Evolutionary conservation across 495 filamentous ascomycete genomes (phyloP).

Genomic region (Aspergillus sparsus): DNA sequence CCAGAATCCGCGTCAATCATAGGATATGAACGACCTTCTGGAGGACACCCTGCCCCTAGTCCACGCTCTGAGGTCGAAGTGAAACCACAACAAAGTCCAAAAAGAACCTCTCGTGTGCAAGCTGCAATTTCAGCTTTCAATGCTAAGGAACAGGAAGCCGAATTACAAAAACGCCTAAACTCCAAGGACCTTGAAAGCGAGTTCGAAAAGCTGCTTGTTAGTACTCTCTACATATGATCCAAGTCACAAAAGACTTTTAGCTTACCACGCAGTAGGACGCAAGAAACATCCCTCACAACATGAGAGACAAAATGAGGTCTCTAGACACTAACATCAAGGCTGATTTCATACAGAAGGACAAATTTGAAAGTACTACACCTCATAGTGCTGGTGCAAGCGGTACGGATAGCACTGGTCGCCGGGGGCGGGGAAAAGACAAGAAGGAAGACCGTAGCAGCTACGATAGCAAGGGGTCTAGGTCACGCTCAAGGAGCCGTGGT

Average conservation of each 20-base stretch:
- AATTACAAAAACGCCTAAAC: conserved; percentile 45
- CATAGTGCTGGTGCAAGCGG: conserved; percentile 33
- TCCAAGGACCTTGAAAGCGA: conserved; percentile 50
- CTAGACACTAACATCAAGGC: conserved; percentile 87
- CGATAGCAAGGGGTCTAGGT: conserved; percentile 54
- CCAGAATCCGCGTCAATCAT: conserved; percentile 26
- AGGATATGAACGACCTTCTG: conserved; percentile 17
- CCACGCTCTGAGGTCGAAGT: conserved; percentile 26
- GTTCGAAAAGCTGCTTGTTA: conserved; percentile 53
- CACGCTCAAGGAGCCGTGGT: conserved; percentile 72
- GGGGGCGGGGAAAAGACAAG: conserved; percentile 43
- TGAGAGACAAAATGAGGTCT: conserved; percentile 89
- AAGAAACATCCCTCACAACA: conserved; percentile 88
- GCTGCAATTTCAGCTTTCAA: conserved; percentile 66
- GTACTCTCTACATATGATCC: conserved; percentile 7
- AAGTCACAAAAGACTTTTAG: neutral
- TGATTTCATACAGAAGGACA: conserved; percentile 90
- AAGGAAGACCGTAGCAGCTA: conserved; percentile 37
- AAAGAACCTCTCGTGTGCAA: conserved; percentile 58
- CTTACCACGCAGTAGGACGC: conserved; percentile 64
- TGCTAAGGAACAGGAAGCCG: conserved; percentile 47
- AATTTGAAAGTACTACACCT: conserved; percentile 58
- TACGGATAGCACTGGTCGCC: conserved; percentile 45
- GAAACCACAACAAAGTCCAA: conserved; percentile 35
- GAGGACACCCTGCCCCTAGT: conserved; percentile 28